Conservation (phyloP, 2,329 filamentous ascomycete genomes). For the Trichophyton equinum region DNA sequence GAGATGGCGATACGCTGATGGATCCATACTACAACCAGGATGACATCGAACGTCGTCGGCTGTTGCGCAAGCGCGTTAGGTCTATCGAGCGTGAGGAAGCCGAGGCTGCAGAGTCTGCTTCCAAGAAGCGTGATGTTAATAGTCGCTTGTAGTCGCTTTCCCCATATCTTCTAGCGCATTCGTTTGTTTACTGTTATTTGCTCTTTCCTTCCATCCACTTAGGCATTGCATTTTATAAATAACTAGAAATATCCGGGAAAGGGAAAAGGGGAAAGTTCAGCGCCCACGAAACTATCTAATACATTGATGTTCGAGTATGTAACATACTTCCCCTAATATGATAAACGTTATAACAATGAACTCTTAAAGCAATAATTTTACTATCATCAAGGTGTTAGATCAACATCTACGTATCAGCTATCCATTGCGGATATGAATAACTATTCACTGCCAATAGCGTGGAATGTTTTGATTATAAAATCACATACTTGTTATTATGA, state of each 20-base stretch:
- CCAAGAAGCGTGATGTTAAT: background rate
- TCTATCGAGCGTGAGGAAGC: background rate
- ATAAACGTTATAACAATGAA: too few species aligned
- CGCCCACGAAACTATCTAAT: too few species aligned
- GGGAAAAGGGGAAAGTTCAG: too few species aligned
- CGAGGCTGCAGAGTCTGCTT: background rate
- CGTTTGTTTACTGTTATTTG: background rate
- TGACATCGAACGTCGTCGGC: background rate
- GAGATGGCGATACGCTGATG: slow-evolving; percentile 29
- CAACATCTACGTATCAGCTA: too few species aligned
- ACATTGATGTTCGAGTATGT: too few species aligned
- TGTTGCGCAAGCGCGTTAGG: background rate
- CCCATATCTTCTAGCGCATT: background rate
- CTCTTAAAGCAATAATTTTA: too few species aligned
- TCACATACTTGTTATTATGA: background rate
- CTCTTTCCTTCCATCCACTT: background rate
- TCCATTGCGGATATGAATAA: too few species aligned
- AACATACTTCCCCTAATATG: too few species aligned
- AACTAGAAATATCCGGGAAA: too few species aligned
- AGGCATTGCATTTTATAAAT: too few species aligned
- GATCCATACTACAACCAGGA: slow-evolving; percentile 18
- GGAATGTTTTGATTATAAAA: background rate
- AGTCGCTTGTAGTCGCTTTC: background rate
- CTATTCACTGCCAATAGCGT: too few species aligned
- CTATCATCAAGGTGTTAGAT: too few species aligned